Evolutionary conservation across 192 early-diverging fungal species (phyloP).

Genomic region (Backusella tuberculispora): DNA sequence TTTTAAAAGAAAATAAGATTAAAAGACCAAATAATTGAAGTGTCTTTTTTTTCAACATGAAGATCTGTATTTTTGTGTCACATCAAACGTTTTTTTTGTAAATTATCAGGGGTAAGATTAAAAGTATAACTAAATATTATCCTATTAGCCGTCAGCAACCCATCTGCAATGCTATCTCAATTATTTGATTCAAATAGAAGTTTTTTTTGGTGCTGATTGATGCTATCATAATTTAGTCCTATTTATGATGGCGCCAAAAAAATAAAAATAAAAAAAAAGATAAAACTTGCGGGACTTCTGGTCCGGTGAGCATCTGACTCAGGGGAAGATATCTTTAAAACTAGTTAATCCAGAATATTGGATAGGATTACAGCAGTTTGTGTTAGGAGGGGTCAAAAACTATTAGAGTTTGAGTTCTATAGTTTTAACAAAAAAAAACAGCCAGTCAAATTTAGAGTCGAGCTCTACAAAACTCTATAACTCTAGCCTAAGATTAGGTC

Average conservation of each 20-base stretch:
- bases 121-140: not conserved
- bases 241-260: slow-evolving; percentile 6
- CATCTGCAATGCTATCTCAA: not conserved
- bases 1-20: not conserved
- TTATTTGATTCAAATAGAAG: slow-evolving; percentile 2
- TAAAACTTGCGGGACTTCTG: not conserved
- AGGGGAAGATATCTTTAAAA: not conserved
- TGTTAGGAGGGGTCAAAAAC: not conserved
- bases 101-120: slow-evolving; percentile 15
- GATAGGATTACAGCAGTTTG: not conserved
- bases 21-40: not conserved
- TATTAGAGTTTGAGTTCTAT: not conserved
- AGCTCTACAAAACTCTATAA: too few species aligned
- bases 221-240: not conserved
- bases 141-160: not conserved
- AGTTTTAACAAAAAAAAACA: too few species aligned
- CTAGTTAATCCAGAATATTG: not conserved
- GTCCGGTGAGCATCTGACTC: not conserved
- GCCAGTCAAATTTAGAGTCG: too few species aligned
- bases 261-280: slow-evolving; percentile 1
- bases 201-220: not conserved
- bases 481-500: too few species aligned
- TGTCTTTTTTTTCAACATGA: not conserved
- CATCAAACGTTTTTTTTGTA: not conserved
- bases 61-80: slow-evolving; percentile 13